Base-by-base conservation (phyloP, 257 asterid species). In the Penstemon eatonii region DNA sequence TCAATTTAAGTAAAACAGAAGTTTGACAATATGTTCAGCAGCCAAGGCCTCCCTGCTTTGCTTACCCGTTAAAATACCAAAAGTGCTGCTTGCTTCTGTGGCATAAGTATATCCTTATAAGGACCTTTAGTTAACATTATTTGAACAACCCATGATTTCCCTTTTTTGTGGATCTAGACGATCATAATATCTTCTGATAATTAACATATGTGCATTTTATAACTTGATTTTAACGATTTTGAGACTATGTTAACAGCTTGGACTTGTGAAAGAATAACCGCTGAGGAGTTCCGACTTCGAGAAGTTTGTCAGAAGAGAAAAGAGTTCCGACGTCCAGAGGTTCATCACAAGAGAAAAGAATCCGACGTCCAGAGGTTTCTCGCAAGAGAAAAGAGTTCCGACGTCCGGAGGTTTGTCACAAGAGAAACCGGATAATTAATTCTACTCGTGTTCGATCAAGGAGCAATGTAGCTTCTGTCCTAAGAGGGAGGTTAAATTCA, bases 391-490 rank as follows among this genome's bases (percentile, higher is more conserved):
- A 15, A 15, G 18, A 15, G 18, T 15, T 15, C 18, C 18, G 18
- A 15, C 18, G 18, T 15, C 18, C 18, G 0, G 18, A 15, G 18
- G 18, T 15, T 8, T 25, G 33, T 25, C 33, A 25, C 33, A 25
- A 25, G 2, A 11, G 8, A 47, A 36, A 46, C 9, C 55, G n/a
- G n/a, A 39, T 44, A 72, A 39, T 10, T 19, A 4, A n/a, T 47
- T 19, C 13, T 13, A 47, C 55, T 66, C 52, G 52, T 56, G 19
- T 66, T 44, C 64, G 19, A 9, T 60, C 78, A 52, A 60, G 59
- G 64, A 73, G 39, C 43, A 68, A 63, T 5, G 10, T 47, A n/a
- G n/a, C 49, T 18, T 46, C 71, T 56, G 63, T 39, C 63, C 62
- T 71, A 12, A 69, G 70, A 19, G 51, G 19, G 37, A 56, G n/a